phyloP scores from a whole-genome alignment of 2,329 filamentous ascomycete species.

The Pezicula carpinea region DNA sequence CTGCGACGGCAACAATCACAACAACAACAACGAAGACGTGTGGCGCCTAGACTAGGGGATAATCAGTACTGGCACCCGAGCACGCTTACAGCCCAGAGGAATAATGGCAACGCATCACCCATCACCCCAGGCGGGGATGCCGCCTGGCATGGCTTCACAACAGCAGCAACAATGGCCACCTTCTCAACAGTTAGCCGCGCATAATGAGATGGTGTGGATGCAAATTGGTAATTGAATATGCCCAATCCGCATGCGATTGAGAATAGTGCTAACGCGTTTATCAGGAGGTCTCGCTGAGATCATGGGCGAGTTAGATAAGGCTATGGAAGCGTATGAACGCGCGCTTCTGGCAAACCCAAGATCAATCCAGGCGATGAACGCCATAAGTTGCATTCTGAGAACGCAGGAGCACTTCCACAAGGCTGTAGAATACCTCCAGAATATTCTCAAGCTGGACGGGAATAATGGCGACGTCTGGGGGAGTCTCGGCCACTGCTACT shows the following conservation, averaged over 20 bases:
- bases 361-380: conserved; percentile 88
- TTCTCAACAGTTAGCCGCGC: conserved; percentile 68
- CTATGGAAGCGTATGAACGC: conserved; percentile 85
- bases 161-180: conserved; percentile 31
- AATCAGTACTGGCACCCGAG: neutral
- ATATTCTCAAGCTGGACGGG: conserved; percentile 82
- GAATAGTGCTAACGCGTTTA: conserved; percentile 26
- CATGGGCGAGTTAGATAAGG: conserved; percentile 83
- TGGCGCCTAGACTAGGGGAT: neutral
- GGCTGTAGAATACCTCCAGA: conserved; percentile 87
- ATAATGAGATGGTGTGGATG: conserved; percentile 89
- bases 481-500: conserved; percentile 92
- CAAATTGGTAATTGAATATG: conserved; percentile 74
- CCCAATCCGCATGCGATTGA: neutral
- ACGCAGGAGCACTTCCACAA: conserved; percentile 91
- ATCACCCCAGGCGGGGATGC: conserved; percentile 53
- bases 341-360: conserved; percentile 82
- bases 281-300: conserved; percentile 81
- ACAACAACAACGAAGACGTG: too few relatives aligned
- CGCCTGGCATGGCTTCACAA: conserved; percentile 22
- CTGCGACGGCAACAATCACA: too few relatives aligned
- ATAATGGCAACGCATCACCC: conserved; percentile 30
- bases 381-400: conserved; percentile 85
- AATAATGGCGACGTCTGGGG: conserved; percentile 96
- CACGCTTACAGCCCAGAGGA: neutral